Conservation (phyloP, 352 stramenopile species). For the Phytophthora kernoviae region DNA sequence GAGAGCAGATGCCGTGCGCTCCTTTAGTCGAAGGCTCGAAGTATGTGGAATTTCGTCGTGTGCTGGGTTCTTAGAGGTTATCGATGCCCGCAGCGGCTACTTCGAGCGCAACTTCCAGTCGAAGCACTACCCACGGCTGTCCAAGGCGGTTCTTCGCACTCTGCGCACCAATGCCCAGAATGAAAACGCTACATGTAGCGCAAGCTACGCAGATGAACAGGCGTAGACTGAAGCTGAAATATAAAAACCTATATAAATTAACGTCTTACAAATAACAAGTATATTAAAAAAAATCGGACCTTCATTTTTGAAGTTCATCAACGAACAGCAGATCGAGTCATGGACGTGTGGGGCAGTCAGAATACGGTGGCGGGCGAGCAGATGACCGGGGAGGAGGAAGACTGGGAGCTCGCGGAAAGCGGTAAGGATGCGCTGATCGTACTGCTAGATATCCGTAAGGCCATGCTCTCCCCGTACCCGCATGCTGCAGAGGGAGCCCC, state of each 20-base stretch:
- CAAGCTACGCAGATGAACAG: neutral
- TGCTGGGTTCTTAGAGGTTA: constrained; percentile 33
- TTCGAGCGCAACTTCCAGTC: constrained; percentile 63
- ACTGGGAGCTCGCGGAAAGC: constrained; percentile 60
- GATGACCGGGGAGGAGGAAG: constrained; percentile 46
- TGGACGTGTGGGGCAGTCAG: constrained; percentile 54
- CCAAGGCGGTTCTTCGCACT: constrained; percentile 43
- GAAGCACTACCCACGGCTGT: constrained; percentile 52
- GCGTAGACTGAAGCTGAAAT: too few species aligned
- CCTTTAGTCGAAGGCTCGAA: constrained; percentile 45
- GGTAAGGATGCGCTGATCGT: constrained; percentile 83
- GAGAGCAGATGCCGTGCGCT: constrained; percentile 33
- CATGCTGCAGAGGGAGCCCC: constrained; percentile 21
- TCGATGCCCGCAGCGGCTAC: constrained; percentile 31
- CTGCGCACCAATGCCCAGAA: constrained; percentile 20
- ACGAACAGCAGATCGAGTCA: constrained; percentile 17
- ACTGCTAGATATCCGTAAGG: constrained; percentile 69
- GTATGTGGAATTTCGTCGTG: constrained; percentile 45
- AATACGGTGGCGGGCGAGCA: constrained; percentile 14
- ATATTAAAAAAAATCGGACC: too few species aligned
- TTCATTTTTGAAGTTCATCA: constrained; percentile 5
- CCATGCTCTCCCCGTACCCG: constrained; percentile 64
- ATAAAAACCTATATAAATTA: too few species aligned
- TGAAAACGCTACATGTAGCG: neutral
- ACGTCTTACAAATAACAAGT: too few species aligned